A percentile compares a stretch with the other conserved stretches of the same genome.
Conservation (phyloP, 2,329 filamentous ascomycete species). For the Ceratocystis cacaofunesta region DNA sequence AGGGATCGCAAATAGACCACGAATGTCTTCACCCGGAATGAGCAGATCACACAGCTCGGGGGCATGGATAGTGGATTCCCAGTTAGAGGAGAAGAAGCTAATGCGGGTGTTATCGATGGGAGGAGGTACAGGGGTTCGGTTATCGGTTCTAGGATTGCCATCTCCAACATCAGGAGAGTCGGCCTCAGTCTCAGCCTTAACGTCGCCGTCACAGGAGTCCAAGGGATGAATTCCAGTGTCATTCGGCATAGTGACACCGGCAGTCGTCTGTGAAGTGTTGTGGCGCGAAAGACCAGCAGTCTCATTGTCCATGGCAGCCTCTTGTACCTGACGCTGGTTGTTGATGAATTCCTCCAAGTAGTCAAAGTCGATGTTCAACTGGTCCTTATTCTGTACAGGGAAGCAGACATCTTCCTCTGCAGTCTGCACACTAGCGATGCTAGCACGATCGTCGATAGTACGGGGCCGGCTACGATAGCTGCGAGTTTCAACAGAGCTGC, state of each 20-base stretch:
- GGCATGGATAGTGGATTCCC: constrained; percentile 85
- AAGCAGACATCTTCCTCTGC: constrained; percentile 85
- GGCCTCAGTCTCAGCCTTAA: constrained; percentile 24
- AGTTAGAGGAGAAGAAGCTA: constrained; percentile 92
- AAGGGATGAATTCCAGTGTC: not conserved
- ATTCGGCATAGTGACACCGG: constrained; percentile 16
- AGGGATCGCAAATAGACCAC: constrained; percentile 63
- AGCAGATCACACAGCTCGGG: constrained; percentile 76
- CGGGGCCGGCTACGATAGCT: constrained; percentile 30
- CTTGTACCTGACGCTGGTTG: constrained; percentile 31
- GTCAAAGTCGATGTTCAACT: constrained; percentile 80
- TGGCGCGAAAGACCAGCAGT: constrained; percentile 19
- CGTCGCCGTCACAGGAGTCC: not conserved
- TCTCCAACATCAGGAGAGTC: constrained; percentile 26
- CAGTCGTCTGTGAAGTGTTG: constrained; percentile 24
- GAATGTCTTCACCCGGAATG: constrained; percentile 76
- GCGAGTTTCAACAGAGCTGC: constrained; percentile 10
- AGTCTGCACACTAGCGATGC: constrained; percentile 50
- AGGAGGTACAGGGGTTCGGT: constrained; percentile 20
- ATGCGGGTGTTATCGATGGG: constrained; percentile 60
- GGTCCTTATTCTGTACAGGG: constrained; percentile 57
- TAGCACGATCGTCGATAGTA: constrained; percentile 46
- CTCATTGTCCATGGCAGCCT: constrained; percentile 20
- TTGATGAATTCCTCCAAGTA: constrained; percentile 85
- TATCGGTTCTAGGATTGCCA: constrained; percentile 17